Base-by-base conservation (phyloP, 2,329 filamentous ascomycete species). In the Diaporthe sp. region DNA sequence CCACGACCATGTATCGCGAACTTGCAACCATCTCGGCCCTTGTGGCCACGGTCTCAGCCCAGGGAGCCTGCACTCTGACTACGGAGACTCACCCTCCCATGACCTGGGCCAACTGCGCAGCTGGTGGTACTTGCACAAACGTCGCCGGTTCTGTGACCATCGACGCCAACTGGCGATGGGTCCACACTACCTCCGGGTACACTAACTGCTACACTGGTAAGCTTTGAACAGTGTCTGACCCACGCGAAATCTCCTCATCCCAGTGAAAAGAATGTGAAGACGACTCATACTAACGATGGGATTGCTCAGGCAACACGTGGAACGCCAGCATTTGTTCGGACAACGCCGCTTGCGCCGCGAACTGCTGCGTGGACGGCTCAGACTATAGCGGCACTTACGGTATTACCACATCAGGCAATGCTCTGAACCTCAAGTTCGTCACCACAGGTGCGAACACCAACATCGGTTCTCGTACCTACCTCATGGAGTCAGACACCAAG, bases 151-250 rank as follows among this genome's bases (percentile, higher is more conserved):
- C 86, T 60, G 83, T 91, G 68, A 86, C 88, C 50, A 82, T 91
- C 77, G 89, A 91, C 77, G 79, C 87, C 75, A 91, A 90, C 82
- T 91, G 89, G 89, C 86, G 89, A 71, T 91, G 89, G 89, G 81
- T 89, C 71, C 88, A 90, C 81, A 81, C 82, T 33, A 85, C 82
- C 60, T 78, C 78, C 30, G 85, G 85, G 47, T 87, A 84, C 77
- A 85, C 82, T 77, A 89, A 89, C 82, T 88, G 87, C 82, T 68
- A 54, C 60, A 61, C 57, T 33, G 35, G 42, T 50, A 22, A 55
- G 25, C 12, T 22, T 35, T 66, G 42, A 67, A 50, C 10, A 40
- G 9, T 42, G 13, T 25, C 22, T 6, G 2, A 7, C 38, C 17
- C 3, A 15, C 8, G 13, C 12, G 6, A 1, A 3, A 5, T 25